Conservation (phyloP, 2,329 filamentous ascomycete species). For the Colletotrichum sp. region DNA sequence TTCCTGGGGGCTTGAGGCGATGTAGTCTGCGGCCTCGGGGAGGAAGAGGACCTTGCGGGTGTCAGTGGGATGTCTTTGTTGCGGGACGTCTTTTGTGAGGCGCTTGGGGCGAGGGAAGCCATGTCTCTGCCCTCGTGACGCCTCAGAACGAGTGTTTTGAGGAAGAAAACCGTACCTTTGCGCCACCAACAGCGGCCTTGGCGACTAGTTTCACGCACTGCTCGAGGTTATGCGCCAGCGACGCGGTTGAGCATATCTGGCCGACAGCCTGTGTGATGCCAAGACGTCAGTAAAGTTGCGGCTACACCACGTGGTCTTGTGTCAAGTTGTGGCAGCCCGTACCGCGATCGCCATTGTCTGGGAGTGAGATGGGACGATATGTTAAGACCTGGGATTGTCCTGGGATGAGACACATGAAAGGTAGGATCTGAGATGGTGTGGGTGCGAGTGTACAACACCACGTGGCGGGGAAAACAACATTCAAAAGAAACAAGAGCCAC, state of each 20-base stretch:
- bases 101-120: background rate
- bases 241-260: slow-evolving; percentile 86
- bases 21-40: slow-evolving; percentile 91
- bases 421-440: background rate
- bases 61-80: background rate
- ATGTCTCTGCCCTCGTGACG: background rate
- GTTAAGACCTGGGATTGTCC: background rate
- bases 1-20: slow-evolving; percentile 70
- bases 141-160: background rate
- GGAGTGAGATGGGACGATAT: background rate
- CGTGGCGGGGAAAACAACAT: background rate
- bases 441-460: background rate
- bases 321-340: background rate
- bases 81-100: background rate
- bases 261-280: slow-evolving; percentile 71
- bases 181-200: slow-evolving; percentile 76
- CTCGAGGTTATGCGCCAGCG: slow-evolving; percentile 77
- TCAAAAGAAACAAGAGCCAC: too few relatives aligned
- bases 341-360: slow-evolving; percentile 33
- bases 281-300: background rate
- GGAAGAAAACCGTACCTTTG: slow-evolving; percentile 62
- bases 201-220: slow-evolving; percentile 76
- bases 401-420: background rate
- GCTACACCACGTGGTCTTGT: background rate
- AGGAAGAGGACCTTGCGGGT: slow-evolving; percentile 77